Conservation (phyloP, 768 basidiomycete genomes). For the Mycena crocata region DNA sequence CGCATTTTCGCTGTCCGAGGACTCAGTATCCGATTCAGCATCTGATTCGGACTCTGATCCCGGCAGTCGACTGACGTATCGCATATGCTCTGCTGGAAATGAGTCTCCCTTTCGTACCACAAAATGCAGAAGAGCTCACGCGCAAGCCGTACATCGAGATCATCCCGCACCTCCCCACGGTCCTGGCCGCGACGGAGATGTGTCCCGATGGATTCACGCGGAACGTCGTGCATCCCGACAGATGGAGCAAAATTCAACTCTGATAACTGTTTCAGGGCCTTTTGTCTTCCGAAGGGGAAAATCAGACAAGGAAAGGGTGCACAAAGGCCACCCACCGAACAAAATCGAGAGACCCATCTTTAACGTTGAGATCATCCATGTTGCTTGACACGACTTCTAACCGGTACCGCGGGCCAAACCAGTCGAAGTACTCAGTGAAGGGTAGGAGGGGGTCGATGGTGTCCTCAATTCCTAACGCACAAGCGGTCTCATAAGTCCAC, state of each 20-base stretch:
- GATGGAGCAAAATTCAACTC: conserved; percentile 78
- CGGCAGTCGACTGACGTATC: conserved; percentile 71
- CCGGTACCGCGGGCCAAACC: conserved; percentile 95
- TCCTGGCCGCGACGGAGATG: conserved; percentile 69
- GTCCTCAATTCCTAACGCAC: conserved; percentile 89
- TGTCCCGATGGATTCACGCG: conserved; percentile 71
- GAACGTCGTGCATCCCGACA: conserved; percentile 87
- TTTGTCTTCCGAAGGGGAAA: conserved; percentile 38
- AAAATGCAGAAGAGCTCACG: conserved; percentile 4
- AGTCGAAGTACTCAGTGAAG: conserved; percentile 94
- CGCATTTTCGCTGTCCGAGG: conserved; percentile 45
- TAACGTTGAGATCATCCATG: conserved; percentile 92
- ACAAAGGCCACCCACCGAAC: conserved; percentile 82
- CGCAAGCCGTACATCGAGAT: conserved; percentile 65
- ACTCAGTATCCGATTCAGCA: conserved; percentile 65
- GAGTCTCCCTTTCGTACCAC: background rate
- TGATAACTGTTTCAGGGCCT: conserved; percentile 56
- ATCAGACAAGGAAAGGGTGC: conserved; percentile 36
- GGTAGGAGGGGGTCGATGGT: conserved; percentile 82
- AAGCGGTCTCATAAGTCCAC: conserved; percentile 98
- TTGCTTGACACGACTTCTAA: conserved; percentile 93
- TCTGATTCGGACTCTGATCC: conserved; percentile 62
- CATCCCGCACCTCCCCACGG: conserved; percentile 64
- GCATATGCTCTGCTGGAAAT: conserved; percentile 64
- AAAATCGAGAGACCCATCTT: conserved; percentile 81